Percentiles rank a stretch among this genome's conserved stretches.
phyloP scores from a whole-genome alignment of 352 stramenopile genomes.

The Globisporangium rhizosaccharum region DNA sequence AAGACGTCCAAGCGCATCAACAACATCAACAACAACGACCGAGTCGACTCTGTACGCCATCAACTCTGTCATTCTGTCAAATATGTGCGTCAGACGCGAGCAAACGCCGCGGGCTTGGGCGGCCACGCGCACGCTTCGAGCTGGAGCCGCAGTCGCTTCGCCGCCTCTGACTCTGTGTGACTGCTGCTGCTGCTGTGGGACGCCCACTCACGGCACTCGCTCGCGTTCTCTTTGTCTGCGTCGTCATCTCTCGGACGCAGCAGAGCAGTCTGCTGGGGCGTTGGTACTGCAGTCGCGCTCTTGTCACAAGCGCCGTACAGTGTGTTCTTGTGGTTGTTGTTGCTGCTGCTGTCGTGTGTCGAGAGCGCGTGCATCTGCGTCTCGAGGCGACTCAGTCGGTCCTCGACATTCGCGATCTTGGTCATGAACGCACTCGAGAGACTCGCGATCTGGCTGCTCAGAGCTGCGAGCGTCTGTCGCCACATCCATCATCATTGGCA shows the following conservation, averaged over 20 bases:
- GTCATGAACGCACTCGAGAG: conserved; percentile 26
- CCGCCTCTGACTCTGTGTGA: conserved; percentile 3
- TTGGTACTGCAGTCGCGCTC: not conserved
- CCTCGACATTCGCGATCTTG: conserved; percentile 37
- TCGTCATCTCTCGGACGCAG: not conserved
- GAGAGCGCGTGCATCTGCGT: conserved; percentile 21
- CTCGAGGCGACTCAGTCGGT: conserved; percentile 25
- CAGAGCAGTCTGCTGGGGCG: no score
- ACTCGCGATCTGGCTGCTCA: conserved; percentile 27
- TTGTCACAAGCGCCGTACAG: no score
- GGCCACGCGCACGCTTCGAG: conserved; percentile 31
- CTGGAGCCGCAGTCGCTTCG: conserved; percentile 16
- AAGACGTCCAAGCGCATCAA: no score
- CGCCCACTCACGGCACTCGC: not conserved
- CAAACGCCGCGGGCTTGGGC: conserved; percentile 33
- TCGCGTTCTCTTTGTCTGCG: not conserved
- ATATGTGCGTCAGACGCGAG: conserved; percentile 7
- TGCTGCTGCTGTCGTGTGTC: conserved; percentile 7
- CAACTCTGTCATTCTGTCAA: not conserved
- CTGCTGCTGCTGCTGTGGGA: conserved; percentile 13
- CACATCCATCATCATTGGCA: not conserved
- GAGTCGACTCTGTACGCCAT: no score
- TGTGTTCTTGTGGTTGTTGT: not conserved
- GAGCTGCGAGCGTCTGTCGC: conserved; percentile 12
- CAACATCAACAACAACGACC: not conserved